Percentiles rank a stretch among this genome's conserved stretches.
Conservation (phyloP, 352 stramenopile genomes). For the Phytophthora citrophthora region DNA sequence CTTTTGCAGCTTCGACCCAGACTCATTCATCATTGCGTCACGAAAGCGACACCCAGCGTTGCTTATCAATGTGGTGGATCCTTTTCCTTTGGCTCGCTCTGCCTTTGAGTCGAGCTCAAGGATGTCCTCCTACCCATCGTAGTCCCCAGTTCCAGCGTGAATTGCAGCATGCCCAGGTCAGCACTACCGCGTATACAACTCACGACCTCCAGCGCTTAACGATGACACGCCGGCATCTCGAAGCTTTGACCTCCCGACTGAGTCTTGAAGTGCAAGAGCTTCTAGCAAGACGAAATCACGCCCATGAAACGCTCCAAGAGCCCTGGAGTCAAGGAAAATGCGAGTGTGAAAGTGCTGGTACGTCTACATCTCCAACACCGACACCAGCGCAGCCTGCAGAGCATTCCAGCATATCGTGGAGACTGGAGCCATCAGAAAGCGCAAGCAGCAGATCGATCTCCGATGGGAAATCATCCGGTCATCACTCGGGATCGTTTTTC, state of each 20-base stretch:
- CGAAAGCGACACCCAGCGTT: slow-evolving; percentile 18
- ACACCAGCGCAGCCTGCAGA: slow-evolving; percentile 13
- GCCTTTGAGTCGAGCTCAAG: slow-evolving; percentile 19
- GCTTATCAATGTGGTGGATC: slow-evolving; percentile 20
- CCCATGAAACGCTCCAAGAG: slow-evolving; percentile 11
- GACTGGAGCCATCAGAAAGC: slow-evolving; percentile 10
- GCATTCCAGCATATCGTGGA: slow-evolving; percentile 9
- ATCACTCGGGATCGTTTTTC: slow-evolving; percentile 18
- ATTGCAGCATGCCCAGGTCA: not conserved
- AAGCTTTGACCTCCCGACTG: slow-evolving; percentile 17
- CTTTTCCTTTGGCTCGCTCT: slow-evolving; percentile 22
- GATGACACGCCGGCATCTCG: slow-evolving; percentile 15
- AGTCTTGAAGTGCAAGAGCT: slow-evolving; percentile 25
- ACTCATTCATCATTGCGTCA: slow-evolving; percentile 36
- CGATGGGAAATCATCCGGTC: not conserved
- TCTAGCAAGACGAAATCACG: slow-evolving; percentile 1
- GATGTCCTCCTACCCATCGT: slow-evolving; percentile 5
- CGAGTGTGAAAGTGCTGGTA: slow-evolving; percentile 20
- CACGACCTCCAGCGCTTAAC: slow-evolving; percentile 18
- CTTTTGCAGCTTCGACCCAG: not conserved
- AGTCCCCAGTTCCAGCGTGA: slow-evolving; percentile 5
- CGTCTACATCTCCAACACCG: not conserved
- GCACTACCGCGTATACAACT: not conserved
- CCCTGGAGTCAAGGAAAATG: slow-evolving; percentile 16
- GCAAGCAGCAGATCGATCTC: not conserved